Evolutionary conservation across 495 filamentous ascomycete genomes (phyloP), one percentile per base, ranked within the genome.

Genomic region (Lindgomyces ingoldianus): DNA sequence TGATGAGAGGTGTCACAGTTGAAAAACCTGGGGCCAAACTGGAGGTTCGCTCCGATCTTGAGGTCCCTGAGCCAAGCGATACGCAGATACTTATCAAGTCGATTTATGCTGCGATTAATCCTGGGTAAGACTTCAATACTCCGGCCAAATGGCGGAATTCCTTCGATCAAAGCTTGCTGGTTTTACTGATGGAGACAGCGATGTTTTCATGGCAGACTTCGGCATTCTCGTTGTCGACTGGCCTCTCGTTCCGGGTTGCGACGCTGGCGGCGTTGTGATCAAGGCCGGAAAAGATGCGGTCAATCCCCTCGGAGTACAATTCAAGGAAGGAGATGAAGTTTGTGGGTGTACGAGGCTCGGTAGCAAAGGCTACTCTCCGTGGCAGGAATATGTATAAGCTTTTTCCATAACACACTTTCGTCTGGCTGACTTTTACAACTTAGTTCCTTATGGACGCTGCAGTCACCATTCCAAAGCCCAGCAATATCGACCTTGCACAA

Each of bases 321-420:
- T 65, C 62, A 59, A 65, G 22, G 54, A 58, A 24, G 62, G 62
- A 1, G 62, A 65, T 21, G 62, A 65, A 22, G 62, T 79, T 14
- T 80, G 72, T 63, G 78, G 78, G 4, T 81, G 78, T 60, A 76
- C 72, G 12, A 74, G 74, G 18, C 57, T 82, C 1, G 80, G 80
- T 10, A 52, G 56, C 9, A 72, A 72, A 30, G 68, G 71, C 3
- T 74, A 75, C 53, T 73, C 70, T 11, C 74, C 80, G 11, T 81
- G 79, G 56, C 79, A 80, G 57, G 80, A 81, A 73, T 77, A 70
- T 52, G 65, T 69, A 56, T 16, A 41, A 54, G 21, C 19, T 27
- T 21, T 33, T 9, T 18, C 18, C 27, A 1, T 56, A 42, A 27
- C 27, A 10, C 6, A 25, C 57, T 19, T 52, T 14, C 14, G 27